Base-by-base conservation (phyloP, 345 rosid genomes). In the Boechera retrofracta region DNA sequence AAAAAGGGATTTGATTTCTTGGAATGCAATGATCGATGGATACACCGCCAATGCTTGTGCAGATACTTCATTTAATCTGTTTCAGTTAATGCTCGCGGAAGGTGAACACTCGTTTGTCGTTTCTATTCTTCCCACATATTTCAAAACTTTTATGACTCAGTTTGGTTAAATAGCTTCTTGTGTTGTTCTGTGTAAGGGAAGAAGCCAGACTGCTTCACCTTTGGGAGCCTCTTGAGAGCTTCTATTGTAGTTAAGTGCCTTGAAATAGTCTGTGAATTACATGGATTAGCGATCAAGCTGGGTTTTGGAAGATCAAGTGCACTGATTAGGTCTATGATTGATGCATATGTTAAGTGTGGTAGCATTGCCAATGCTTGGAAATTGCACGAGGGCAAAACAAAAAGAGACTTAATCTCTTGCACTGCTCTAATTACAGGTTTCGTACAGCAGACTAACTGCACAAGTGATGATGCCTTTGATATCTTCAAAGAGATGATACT, bases 11-110 rank as follows among this genome's bases (percentile, higher is more conserved):
- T 45, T 75, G 69, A 87, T 88, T 71, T 81, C 86, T 9, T 92
- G 97, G 97, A 90, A 85, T 81, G 81, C 78, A 26, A 82, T 87
- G 82, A 87, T 92, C 10, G 74, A 85, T 78, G 97, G 93, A 36
- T 82, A 75, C 52, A 80, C 85, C 35, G 32, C 41, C 63, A 83
- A 72, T 21, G 85, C 85, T 5, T 57, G 71, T 61, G 18, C 68
- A 15, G 77, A 72, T 51, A 78, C 87, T 64, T 82, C 92, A 10
- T 84, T 90, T 71, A 63, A 18, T 48, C 67, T 85, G 79, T 82
- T 90, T 72, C 77, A 54, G 28, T 76, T 71, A 26, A 92, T 90
- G 94, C 82, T 87, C 72, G 44, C 47, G 59, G 87, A 90, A 87
- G 96, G 98, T 90, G 75, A 47, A 8, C 45, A 13, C 32, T 29